Evolutionary conservation across 345 rosid genomes (phyloP), one percentile per base, ranked within the genome.

Genomic region (Melastoma malabathricum): DNA sequence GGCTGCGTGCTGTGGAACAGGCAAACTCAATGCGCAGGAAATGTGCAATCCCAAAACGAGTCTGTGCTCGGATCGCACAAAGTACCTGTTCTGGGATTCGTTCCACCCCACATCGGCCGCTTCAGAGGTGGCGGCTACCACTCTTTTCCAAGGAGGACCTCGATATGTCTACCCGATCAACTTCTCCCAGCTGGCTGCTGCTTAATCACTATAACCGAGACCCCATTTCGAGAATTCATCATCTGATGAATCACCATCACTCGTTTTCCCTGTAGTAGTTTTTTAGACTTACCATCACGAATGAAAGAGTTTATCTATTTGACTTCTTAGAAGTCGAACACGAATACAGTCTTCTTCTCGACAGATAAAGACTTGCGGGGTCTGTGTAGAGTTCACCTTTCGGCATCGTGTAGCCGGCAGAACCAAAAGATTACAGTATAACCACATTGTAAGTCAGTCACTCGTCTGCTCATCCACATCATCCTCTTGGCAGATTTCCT

Each of bases 41-140:
- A 38, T 38, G 16, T 73, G 82, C 27, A 22, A 22, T 16, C 63
- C 54, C 3, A 58, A 50, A 4, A 72, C 75, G 8, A 57, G 45
- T 10, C 55, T 73, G 14, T 78, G 89, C 45, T 3, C 61, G 0
- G 56, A 64, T 13, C 63, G 84, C 3, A 13, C 54, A 3, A 16
- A 54, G 9, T 58, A 67, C 57, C 60, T 77, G 66, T 81, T 81
- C 71, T 81, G 80, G 88, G 82, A 81, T 54, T 13, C 18, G 15
- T 69, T 48, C 61, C 82, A 77, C 48, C 78, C 84, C 0, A 81
- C 82, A 4, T 53, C 62, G 55, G 50, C 64, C 31, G 84, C 84
- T 65, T 60, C 80, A 3, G 16, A 60, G 38, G 20, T 75, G 62
- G 82, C 79, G 1, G 88, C 88, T 43, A 7, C 18, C 14, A 71